Evolutionary conservation across 192 early-diverging fungal genomes (phyloP), one percentile per base, ranked within the genome.

Genomic region (Coemansia biformis): DNA sequence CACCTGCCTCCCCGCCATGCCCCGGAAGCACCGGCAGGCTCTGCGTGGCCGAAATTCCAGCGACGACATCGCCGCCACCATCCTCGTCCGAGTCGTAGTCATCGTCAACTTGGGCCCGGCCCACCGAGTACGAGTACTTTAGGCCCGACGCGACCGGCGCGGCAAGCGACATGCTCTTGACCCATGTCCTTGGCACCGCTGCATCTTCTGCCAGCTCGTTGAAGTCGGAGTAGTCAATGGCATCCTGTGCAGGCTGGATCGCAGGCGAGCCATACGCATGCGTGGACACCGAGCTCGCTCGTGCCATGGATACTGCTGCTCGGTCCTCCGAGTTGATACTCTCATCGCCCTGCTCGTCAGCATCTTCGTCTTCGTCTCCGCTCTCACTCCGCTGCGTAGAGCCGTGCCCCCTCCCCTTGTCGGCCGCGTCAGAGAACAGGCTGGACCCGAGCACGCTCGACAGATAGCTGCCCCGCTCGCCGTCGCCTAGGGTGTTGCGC

Each of bases 141-240:
- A 64, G 35, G 10, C n/a, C 31, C 35, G 46, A 44, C 10, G 40
- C 34, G 1, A 11, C 12, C 14, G 35, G 35, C n/a, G 40, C 24
- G 36, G 41, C 16, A 13, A 35, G 39, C 10, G 5, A 16, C 38
- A 44, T 42, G 3, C 28, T 31, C 29, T 46, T 23, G 12, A n/a
- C 10, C 61, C 53, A 64, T 14, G 37, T 59, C 21, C 32, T 48
- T 15, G 59, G 38, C 7, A 51, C 65, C 62, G 76, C 31, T 38
- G 66, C 60, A 34, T 92, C 88, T 1, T 89, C 84, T 3, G 82
- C 84, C 14, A 86, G 55, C 43, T 94, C 91, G 49, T 89, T 79
- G 52, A 86, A 83, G 42, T 88, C 87, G 0, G 86, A 89, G 57
- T 79, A 94, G 62, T 94, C 90, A 2, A 90, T 66, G 1, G 90